Evolutionary conservation across 208 protist species (phyloP), one percentile per base, ranked within the genome.

Genomic region (Leishmania arabica): DNA sequence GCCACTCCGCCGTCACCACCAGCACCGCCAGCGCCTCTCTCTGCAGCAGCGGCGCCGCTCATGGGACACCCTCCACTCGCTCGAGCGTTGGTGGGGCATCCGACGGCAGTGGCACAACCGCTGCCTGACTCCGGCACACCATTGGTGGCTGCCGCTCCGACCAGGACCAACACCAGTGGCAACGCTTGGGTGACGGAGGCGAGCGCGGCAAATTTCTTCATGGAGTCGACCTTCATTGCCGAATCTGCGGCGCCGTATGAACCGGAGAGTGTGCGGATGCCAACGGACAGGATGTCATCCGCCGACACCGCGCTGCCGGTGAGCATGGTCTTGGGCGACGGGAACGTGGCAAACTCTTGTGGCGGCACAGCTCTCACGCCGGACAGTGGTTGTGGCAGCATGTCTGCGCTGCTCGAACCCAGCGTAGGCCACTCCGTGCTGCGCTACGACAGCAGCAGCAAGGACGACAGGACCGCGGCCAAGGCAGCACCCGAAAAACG

Each of bases 151-250:
- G n/a, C 49, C 4, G 71, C 31, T 21, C 15, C 34, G n/a, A 1
- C 47, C 34, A 24, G 17, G 2, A 17, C 13, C 2, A 17, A n/a
- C 24, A n/a, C 9, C 8, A 4, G 31, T 21, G n/a, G 37, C 27
- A 47, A 60, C 4, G 47, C 47, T 37, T 86, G 82, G 82, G 82
- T 82, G 42, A 68, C 72, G 2, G 82, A 86, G 73, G 73, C 82
- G 66, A 86, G 82, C 58, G 78, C 71, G 27, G 64, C 82, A 0
- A 53, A 86, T 54, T 79, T 86, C 31, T 86, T 86, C 42, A 45
- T 80, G 3, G 82, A 86, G 51, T 86, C 82, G 4, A 86, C 82
- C 1, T 86, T 86, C 51, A 86, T 86, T 47, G 73, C 82, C 3
- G 82, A 86, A 66, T 86, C 82, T 2, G 71, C 78, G 24, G 21